phyloP scores from a whole-genome alignment of 257 asterid genomes.

The Verbascum thapsus region DNA sequence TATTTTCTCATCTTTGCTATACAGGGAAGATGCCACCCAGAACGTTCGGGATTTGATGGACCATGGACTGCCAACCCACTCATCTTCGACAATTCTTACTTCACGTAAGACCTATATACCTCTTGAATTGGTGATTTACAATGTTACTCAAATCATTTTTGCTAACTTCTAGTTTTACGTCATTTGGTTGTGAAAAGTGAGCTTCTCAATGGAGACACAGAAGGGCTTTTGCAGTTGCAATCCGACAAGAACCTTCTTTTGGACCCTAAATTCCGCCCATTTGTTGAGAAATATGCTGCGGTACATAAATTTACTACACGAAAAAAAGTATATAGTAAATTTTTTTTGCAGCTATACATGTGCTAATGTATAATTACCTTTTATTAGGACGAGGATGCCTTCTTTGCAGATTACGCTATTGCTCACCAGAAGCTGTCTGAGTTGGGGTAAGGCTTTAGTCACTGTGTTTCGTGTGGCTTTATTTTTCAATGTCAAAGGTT shows the following conservation, averaged over 20 bases:
- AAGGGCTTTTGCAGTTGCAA: constrained; percentile 75
- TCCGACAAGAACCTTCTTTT: constrained; percentile 69
- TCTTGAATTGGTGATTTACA: background rate
- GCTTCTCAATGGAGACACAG: constrained; percentile 73
- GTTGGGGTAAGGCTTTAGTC: constrained; percentile 57
- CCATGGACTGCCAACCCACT: constrained; percentile 87
- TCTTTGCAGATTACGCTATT: constrained; percentile 74
- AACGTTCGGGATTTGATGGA: constrained; percentile 95
- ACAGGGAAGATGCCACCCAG: constrained; percentile 95
- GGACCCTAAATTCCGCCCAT: constrained; percentile 68
- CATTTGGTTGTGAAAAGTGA: constrained; percentile 42
- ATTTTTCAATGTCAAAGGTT: background rate
- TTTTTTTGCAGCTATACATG: background rate
- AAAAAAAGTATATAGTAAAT: background rate
- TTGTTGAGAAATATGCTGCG: constrained; percentile 81
- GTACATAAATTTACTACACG: constrained; percentile 38
- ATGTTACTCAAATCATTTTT: background rate
- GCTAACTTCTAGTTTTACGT: background rate
- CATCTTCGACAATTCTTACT: constrained; percentile 81
- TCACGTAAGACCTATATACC: constrained; percentile 46
- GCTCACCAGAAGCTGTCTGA: constrained; percentile 88
- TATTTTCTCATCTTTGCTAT: background rate
- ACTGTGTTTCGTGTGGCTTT: background rate
- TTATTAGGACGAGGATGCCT: constrained; percentile 81
- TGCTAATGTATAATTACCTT: background rate